Percentiles rank a stretch among this genome's conserved stretches.
Evolutionary conservation across 768 basidiomycete species (phyloP).

Genomic region (Hericium rajendrae): DNA sequence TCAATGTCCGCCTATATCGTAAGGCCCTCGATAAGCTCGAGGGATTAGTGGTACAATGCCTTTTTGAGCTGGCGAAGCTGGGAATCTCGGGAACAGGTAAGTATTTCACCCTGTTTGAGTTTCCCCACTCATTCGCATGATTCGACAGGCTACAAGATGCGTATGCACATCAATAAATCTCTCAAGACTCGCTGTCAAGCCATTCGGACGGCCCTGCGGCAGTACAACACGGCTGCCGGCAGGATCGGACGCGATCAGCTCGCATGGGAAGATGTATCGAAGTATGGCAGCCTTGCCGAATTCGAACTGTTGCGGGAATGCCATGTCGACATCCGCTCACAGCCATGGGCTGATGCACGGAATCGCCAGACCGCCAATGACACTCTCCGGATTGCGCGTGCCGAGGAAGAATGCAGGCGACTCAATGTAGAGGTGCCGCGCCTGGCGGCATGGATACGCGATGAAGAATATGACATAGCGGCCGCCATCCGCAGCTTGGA

Average conservation of each 20-base stretch:
- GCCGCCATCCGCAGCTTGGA: too few relatives aligned
- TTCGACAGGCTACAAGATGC: conserved; percentile 1
- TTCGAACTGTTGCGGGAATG: neutral
- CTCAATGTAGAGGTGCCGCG: too few relatives aligned
- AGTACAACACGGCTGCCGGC: neutral
- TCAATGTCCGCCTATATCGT: too few relatives aligned
- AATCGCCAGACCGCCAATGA: neutral
- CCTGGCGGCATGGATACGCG: too few relatives aligned
- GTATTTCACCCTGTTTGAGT: too few relatives aligned
- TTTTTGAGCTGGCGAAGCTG: too few relatives aligned
- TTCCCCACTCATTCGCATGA: too few relatives aligned
- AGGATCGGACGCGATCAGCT: neutral
- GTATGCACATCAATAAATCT: neutral
- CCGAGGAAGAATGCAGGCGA: too few relatives aligned
- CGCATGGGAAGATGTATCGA: neutral
- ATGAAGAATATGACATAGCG: too few relatives aligned
- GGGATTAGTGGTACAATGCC: too few relatives aligned
- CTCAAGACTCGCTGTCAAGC: neutral
- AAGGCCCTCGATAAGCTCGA: too few relatives aligned
- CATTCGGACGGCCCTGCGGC: neutral
- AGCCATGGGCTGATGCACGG: neutral
- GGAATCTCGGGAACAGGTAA: too few relatives aligned
- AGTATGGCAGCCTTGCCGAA: neutral
- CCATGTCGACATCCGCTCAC: neutral
- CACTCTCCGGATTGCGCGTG: neutral